phyloP scores from a whole-genome alignment of 495 filamentous ascomycete genomes.

The Pseudevernia furfuracea region DNA sequence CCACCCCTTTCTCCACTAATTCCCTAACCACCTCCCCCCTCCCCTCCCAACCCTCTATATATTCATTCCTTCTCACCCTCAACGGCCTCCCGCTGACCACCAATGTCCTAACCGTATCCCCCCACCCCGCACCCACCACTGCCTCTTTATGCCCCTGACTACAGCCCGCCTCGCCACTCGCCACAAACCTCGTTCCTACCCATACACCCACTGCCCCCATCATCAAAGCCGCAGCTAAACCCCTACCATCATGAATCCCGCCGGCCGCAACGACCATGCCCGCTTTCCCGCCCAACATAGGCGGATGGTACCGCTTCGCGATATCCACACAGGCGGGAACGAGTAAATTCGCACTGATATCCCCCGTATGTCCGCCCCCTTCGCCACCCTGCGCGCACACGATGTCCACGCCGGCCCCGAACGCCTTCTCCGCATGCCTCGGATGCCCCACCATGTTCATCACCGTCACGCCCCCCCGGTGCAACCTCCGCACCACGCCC shows the following conservation, averaged over 20 bases:
- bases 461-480: slow-evolving; percentile 65
- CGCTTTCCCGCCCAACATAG: slow-evolving; percentile 44
- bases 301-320: slow-evolving; percentile 50
- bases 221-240: slow-evolving; percentile 63
- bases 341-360: slow-evolving; percentile 63
- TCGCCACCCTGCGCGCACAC: slow-evolving; percentile 78
- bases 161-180: slow-evolving; percentile 66
- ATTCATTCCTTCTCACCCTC: slow-evolving; percentile 73
- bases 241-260: slow-evolving; percentile 63
- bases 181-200: slow-evolving; percentile 84
- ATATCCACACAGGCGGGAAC: slow-evolving; percentile 73
- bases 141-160: slow-evolving; percentile 70
- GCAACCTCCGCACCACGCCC: slow-evolving; percentile 59
- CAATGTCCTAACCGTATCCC: slow-evolving; percentile 69
- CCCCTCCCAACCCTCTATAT: slow-evolving; percentile 70
- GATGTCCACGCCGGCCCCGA: slow-evolving; percentile 73
- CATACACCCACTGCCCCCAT: slow-evolving; percentile 68
- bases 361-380: slow-evolving; percentile 72
- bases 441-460: slow-evolving; percentile 97
- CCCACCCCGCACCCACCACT: slow-evolving; percentile 66
- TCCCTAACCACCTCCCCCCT: slow-evolving; percentile 60
- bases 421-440: slow-evolving; percentile 77
- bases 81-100: slow-evolving; percentile 73
- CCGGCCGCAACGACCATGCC: slow-evolving; percentile 69
- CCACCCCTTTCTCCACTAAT: slow-evolving; percentile 64